These are phyloP conservation scores for Penicillium roqueforti DNA, from an alignment of 495 filamentous ascomycete species.

Conservation along the genomic window DNA sequence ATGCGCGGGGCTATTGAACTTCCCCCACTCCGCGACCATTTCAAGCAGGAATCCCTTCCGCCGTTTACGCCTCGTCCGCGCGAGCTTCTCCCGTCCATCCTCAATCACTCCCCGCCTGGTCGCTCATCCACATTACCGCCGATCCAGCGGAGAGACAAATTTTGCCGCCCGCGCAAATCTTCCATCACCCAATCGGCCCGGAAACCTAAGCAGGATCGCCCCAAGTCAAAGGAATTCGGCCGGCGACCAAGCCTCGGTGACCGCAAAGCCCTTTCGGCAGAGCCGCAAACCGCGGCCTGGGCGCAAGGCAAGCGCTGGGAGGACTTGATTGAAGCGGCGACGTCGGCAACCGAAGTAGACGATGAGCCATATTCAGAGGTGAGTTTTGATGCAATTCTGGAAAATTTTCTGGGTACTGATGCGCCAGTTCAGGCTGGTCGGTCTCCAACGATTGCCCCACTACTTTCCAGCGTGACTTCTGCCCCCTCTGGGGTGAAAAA, in stretches of 20 bases:
- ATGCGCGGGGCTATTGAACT: conserved; percentile 66
- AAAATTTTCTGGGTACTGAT: neutral
- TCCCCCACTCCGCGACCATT: conserved; percentile 66
- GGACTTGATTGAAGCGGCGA: conserved; percentile 86
- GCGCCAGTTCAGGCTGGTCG: conserved; percentile 44
- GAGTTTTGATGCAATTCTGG: conserved; percentile 8
- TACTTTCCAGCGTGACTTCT: conserved; percentile 42
- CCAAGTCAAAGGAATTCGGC: conserved; percentile 63
- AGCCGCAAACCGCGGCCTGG: conserved; percentile 64
- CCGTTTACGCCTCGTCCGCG: conserved; percentile 57
- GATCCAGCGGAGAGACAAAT: conserved; percentile 61
- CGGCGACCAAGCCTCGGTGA: conserved; percentile 68
- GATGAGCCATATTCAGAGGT: conserved; percentile 72
- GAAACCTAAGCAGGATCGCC: conserved; percentile 70
- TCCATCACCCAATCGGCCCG: conserved; percentile 73
- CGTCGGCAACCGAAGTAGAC: conserved; percentile 82
- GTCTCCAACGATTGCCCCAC: conserved; percentile 56
- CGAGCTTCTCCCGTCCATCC: conserved; percentile 75
- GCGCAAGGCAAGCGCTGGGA: conserved; percentile 88
- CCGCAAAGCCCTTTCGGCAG: conserved; percentile 78
- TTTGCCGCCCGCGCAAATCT: conserved; percentile 71
- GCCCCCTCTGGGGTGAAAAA: conserved; percentile 45
- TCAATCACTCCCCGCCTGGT: conserved; percentile 75
- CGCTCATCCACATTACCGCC: conserved; percentile 84
- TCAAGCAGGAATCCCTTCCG: conserved; percentile 65